These are phyloP conservation scores for Saccharomycopsis fermentans DNA, from an alignment of 805 yeast species.

Conservation along the genomic window DNA sequence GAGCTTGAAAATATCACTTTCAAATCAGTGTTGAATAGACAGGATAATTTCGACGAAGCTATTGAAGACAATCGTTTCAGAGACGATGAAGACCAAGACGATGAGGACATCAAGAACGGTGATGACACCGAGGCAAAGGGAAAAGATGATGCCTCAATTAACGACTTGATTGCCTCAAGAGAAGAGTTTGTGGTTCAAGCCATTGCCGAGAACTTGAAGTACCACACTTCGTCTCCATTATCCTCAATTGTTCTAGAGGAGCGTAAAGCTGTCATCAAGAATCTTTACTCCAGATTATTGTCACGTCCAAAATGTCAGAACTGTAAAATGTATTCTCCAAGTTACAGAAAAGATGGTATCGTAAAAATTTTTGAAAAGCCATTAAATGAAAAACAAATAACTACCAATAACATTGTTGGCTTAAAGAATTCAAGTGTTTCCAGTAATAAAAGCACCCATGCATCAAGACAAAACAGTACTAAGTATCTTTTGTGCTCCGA, in stretches of 20 bases:
- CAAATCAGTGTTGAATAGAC: background rate
- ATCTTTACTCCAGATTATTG: constrained; percentile 62
- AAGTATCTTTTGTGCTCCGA: constrained; percentile 85
- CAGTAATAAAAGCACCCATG: constrained; percentile 22
- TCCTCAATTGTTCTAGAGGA: constrained; percentile 85
- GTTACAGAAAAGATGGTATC: constrained; percentile 90
- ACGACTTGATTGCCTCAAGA: constrained; percentile 47
- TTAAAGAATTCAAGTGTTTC: constrained; percentile 56
- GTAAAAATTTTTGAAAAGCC: constrained; percentile 87
- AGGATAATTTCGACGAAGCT: constrained; percentile 32
- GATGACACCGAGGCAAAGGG: constrained; percentile 24
- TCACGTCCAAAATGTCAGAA: constrained; percentile 86
- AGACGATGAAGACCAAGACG: constrained; percentile 35
- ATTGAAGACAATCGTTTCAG: constrained; percentile 29
- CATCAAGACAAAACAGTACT: constrained; percentile 39
- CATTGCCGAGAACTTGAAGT: constrained; percentile 57
- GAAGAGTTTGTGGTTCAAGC: constrained; percentile 67
- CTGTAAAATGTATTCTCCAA: constrained; percentile 92
- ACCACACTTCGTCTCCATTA: constrained; percentile 41
- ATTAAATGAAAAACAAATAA: constrained; percentile 67
- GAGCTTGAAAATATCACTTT: constrained; percentile 54
- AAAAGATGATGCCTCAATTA: constrained; percentile 24
- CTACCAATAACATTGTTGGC: constrained; percentile 79
- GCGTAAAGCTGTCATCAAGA: constrained; percentile 64
- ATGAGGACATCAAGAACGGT: constrained; percentile 29